Evolutionary conservation across 176 grass and related monocot genomes (phyloP).

Genomic region (Thalia dealbata): DNA sequence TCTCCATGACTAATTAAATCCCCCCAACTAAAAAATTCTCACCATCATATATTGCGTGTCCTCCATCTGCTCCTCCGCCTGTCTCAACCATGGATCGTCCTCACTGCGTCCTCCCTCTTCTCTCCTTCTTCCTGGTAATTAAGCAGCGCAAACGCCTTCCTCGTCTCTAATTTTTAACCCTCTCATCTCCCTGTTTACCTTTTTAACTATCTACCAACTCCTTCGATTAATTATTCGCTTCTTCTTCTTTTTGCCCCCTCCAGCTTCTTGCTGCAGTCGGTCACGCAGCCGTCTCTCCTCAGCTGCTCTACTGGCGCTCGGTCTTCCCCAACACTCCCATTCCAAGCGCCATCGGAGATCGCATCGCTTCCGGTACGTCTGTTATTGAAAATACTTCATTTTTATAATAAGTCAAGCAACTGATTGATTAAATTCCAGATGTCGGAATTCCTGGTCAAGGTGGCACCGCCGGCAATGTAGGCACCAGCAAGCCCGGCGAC

Average conservation of each 20-base stretch:
- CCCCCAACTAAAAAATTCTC: too few species aligned
- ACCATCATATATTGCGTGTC: too few species aligned
- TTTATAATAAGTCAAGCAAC: too few species aligned
- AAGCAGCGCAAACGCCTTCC: background rate
- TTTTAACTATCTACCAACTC: too few species aligned
- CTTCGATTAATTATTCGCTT: background rate
- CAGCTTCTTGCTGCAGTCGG: constrained; percentile 27
- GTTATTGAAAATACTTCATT: too few species aligned
- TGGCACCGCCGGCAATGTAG: too few species aligned
- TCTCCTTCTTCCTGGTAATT: background rate
- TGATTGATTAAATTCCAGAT: background rate
- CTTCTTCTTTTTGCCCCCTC: too few species aligned
- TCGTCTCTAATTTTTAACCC: too few species aligned
- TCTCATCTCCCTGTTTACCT: too few species aligned
- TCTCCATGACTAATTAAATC: background rate
- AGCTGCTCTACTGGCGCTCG: constrained; percentile 41
- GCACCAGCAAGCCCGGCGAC: too few species aligned
- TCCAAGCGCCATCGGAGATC: constrained; percentile 40
- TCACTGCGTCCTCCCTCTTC: background rate
- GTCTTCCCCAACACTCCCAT: constrained; percentile 48
- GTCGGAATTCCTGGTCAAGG: too few species aligned
- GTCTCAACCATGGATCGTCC: background rate
- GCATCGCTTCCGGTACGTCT: constrained; percentile 19
- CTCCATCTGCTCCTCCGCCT: too few species aligned
- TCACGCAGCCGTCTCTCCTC: constrained; percentile 44